Evolutionary conservation across 2,329 filamentous ascomycete genomes (phyloP), one percentile per base, ranked within the genome.

Genomic region (Aspergillus tamarii): DNA sequence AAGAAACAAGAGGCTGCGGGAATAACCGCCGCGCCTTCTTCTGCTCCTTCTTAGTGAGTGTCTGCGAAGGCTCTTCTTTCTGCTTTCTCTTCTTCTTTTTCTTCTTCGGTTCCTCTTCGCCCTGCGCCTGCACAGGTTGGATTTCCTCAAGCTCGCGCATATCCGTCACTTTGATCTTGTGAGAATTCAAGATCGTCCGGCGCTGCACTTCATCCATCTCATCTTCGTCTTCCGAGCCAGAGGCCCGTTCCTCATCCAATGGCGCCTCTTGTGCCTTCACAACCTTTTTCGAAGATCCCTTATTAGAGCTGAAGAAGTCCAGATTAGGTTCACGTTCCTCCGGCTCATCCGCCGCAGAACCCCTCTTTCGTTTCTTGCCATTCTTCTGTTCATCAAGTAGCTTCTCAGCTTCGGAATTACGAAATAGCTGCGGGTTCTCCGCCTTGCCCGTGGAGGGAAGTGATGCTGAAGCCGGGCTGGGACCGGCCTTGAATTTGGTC

Each of bases 151-250:
- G 71, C 48, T 83, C 84, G 28, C 86, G 87, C n/a, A 97, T 81
- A 56, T 96, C 82, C 0, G 91, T 92, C 45, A 96, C 86, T 77
- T 97, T 97, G 68, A 97, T 83, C 67, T 93, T 91, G 78, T 97
- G 93, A 62, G 88, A 90, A 65, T 89, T 89, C 65, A 97, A 80
- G 12, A 94, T 83, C 64, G 89, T 87, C 70, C 90, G 89, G 70
- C 91, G 89, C 74, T 94, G 88, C 62, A 90, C 89, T 71, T 91
- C 85, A 70, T 88, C 86, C 69, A 93, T 83, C 0, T 64, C 55
- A 54, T 73, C 68, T 5, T 72, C 71, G 21, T 69, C 68, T 21
- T 75, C 69, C 7, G 57, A 58, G n/a, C 63, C 72, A 30, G 69
- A 70, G 30, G 59, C 70, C 32, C 67, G 72, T 36, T 73, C 66